Percentiles rank a stretch among this genome's conserved stretches.
Conservation (phyloP, 495 filamentous ascomycete genomes). For the Apiosordaria backusii region DNA sequence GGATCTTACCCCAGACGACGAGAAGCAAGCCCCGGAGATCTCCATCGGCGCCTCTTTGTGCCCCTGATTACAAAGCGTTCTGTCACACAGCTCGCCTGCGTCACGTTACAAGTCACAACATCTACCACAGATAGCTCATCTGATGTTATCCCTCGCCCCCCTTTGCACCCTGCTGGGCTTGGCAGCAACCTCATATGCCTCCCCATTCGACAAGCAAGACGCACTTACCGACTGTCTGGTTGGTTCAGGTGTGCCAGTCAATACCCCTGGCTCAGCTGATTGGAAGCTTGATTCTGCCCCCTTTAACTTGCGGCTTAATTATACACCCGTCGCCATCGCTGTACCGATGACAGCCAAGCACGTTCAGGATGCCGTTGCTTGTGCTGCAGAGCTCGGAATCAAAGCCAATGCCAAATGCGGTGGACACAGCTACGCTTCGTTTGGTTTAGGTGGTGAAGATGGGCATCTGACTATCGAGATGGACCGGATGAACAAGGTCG, state of each 20-base stretch:
- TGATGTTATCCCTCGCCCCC: slow-evolving; percentile 19
- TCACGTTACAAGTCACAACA: slow-evolving; percentile 17
- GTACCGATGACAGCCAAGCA: slow-evolving; percentile 38
- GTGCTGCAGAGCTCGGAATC: slow-evolving; percentile 37
- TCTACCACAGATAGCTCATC: not conserved
- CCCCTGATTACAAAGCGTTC: slow-evolving; percentile 7
- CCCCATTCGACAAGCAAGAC: slow-evolving; percentile 27
- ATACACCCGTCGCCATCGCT: slow-evolving; percentile 39
- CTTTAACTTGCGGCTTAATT: slow-evolving; percentile 41
- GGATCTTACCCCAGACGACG: slow-evolving; percentile 19
- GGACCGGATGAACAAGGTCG: slow-evolving; percentile 44
- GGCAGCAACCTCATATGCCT: slow-evolving; percentile 12
- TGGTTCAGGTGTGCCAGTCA: slow-evolving; percentile 31
- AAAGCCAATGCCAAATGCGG: slow-evolving; percentile 47
- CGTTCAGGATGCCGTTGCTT: slow-evolving; percentile 40
- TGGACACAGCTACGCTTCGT: slow-evolving; percentile 47
- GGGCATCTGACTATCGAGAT: slow-evolving; percentile 45
- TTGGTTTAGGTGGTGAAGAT: slow-evolving; percentile 47
- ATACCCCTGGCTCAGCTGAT: slow-evolving; percentile 33
- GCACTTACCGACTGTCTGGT: slow-evolving; percentile 41
- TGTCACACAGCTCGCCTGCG: slow-evolving; percentile 5
- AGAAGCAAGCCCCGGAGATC: slow-evolving; percentile 21
- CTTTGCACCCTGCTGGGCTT: slow-evolving; percentile 27
- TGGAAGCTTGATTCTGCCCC: slow-evolving; percentile 41
- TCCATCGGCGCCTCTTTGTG: slow-evolving; percentile 6